Base-by-base conservation (phyloP, 495 filamentous ascomycete species). In the Oidiodendron maius region DNA sequence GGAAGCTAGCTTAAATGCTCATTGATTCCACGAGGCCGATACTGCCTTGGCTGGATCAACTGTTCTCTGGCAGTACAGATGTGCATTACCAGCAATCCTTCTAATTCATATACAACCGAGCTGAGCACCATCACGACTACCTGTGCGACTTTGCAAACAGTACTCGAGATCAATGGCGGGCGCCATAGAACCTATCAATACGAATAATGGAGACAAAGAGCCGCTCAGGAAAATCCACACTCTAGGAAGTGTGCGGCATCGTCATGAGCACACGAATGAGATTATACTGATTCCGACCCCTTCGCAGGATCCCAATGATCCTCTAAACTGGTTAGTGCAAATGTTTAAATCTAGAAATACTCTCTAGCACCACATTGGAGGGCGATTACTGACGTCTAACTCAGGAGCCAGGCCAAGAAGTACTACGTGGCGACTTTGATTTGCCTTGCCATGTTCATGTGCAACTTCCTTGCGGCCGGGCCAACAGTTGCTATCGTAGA, bases 221-320 rank as follows among this genome's bases (percentile, higher is more conserved):
- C 46, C 49, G 8, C 45, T 59, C 38, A 52, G 45, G 34, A 44
- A 35, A 44, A 50, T 49, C 35, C 36, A 40, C 11, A 67, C 70
- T 11, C 62, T 76, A 4, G 74, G 75, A 12, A 66, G 67, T 55
- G 61, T 77, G 32, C 72, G 70, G 17, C 65, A 76, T 9, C 70
- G 70, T 35, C 50, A 78, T 57, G 61, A 58, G 11, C 64, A 70
- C n/a, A 79, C 71, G 15, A 69, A 73, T 59, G 64, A 64, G 48
- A 60, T 69, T 45, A 68, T 83, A 26, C 54, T 83, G 24, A 68
- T 82, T 38, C 81, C 81, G 2, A 65, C 71, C 1, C 81, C 80
- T 1, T 81, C 76, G 0, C 58, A 65, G 32, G 77, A 84, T 46
- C 79, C 78, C 3, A 75, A 81, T 52, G 79, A 83, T 56, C 81